These are phyloP conservation scores for Arabidopsis hybrid DNA, from an alignment of 441 rosid species.

Conservation along the genomic window DNA sequence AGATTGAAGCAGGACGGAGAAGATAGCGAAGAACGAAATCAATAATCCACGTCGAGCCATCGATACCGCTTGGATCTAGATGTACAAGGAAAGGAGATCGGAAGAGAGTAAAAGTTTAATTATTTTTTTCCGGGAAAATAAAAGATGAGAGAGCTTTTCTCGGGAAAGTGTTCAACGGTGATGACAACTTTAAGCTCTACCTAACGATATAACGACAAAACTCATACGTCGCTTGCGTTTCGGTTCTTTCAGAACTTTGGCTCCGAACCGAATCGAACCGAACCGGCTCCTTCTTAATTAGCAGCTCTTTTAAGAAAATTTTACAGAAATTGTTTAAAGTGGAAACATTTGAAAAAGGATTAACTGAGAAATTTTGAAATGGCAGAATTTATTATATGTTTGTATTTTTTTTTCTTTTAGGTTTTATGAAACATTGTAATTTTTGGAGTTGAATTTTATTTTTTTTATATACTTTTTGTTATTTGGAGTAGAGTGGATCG, in stretches of 20 bases:
- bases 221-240: constrained; percentile 12
- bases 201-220: constrained; percentile 39
- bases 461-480: too few species aligned
- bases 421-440: too few species aligned
- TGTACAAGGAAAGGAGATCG: constrained; percentile 4
- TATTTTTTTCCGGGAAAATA: constrained; percentile 28
- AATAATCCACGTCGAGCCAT: constrained; percentile 34
- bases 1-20: constrained; percentile 50
- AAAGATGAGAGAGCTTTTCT: constrained; percentile 7
- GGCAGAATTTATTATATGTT: too few species aligned
- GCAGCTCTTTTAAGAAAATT: not conserved
- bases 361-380: too few species aligned
- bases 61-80: constrained; percentile 43
- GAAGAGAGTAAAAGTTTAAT: not conserved
- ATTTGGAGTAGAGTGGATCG: too few species aligned
- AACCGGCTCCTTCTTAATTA: too few species aligned
- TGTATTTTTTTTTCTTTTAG: too few species aligned
- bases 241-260: not conserved
- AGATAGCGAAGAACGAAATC: constrained; percentile 49
- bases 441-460: too few species aligned
- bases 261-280: not conserved
- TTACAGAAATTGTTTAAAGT: not conserved
- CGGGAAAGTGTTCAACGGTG: constrained; percentile 27
- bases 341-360: too few species aligned
- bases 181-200: constrained; percentile 26